Evolutionary conservation across 2,329 filamentous ascomycete genomes (phyloP), one percentile per base, ranked within the genome.

Genomic region (Claviceps sp.): DNA sequence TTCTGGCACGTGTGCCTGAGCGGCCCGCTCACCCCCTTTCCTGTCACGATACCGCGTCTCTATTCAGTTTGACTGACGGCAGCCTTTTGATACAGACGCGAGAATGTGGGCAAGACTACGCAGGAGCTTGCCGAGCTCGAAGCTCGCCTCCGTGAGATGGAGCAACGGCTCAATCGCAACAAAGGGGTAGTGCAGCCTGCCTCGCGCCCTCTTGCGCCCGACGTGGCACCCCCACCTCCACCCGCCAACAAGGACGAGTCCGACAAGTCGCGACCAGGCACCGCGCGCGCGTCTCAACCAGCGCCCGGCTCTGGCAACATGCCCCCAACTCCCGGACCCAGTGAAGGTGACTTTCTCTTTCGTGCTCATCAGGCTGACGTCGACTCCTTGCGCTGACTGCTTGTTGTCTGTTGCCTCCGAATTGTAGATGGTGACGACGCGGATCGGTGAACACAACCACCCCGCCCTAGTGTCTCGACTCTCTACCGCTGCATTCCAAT

Each of bases 91-190:
- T 9, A 9, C 14, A 57, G 53, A 50, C 53, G 51, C 47, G 44
- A 51, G 36, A 66, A 95, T 54, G 83, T 97, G 63, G 78, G 77
- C 57, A 79, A 77, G 50, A 86, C 88, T 65, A 81, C 79, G 52
- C 79, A 82, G 56, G 88, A 96, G 69, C 84, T 97, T 59, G 84
- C 95, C 68, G 82, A 84, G 52, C 83, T 97, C 62, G 89, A 96
- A 70, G 82, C 82, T 50, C 84, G 83, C 60, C 81, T 97, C 60
- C 84, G 82, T 60, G 89, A 89, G 62, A 89, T 93, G 69, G 90
- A 96, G 70, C 78, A 85, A 59, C 84, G 85, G 45, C 77, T 97
- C 50, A 79, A 71, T 59, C 61, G 60, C 54, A 67, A 55, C 55
- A 53, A 57, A 50, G 57, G 58, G 26, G 44, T 14, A 16, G 16